phyloP scores from a whole-genome alignment of 441 rosid species.

The Adansonia gregorii region DNA sequence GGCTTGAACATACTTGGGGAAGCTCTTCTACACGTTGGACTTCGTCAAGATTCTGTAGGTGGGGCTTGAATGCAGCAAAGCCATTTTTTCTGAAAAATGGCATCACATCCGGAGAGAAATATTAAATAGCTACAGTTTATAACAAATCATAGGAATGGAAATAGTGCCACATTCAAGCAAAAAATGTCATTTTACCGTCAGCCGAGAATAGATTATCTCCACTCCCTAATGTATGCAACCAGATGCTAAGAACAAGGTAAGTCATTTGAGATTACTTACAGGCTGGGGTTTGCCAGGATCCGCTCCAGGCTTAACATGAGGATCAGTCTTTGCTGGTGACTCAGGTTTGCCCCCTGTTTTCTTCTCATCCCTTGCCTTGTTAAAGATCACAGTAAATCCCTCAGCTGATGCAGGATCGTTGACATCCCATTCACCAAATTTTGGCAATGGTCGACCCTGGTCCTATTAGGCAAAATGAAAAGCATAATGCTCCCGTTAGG shows the following conservation, averaged over 20 bases:
- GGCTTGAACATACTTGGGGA: constrained; percentile 38
- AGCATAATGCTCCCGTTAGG: background rate
- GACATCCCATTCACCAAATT: constrained; percentile 85
- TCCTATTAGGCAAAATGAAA: constrained; percentile 44
- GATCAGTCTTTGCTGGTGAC: constrained; percentile 53
- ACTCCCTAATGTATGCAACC: background rate
- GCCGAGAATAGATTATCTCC: background rate
- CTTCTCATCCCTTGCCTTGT: constrained; percentile 76
- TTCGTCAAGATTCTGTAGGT: constrained; percentile 63
- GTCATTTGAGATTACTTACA: constrained; percentile 44
- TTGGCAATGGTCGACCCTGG: constrained; percentile 69
- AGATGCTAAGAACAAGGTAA: background rate
- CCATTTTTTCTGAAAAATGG: constrained; percentile 77
- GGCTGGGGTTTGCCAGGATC: constrained; percentile 56
- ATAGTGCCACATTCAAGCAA: background rate
- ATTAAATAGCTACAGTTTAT: background rate
- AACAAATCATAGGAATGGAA: background rate
- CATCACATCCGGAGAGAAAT: background rate
- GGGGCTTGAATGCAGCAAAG: constrained; percentile 85
- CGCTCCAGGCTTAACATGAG: constrained; percentile 39
- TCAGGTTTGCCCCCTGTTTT: constrained; percentile 68
- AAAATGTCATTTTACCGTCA: background rate
- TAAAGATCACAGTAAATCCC: constrained; percentile 76
- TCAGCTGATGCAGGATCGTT: constrained; percentile 83
- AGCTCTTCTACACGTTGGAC: constrained; percentile 30